Base-by-base conservation (phyloP, 2,329 filamentous ascomycete genomes). In the Neofusicoccum sp. region DNA sequence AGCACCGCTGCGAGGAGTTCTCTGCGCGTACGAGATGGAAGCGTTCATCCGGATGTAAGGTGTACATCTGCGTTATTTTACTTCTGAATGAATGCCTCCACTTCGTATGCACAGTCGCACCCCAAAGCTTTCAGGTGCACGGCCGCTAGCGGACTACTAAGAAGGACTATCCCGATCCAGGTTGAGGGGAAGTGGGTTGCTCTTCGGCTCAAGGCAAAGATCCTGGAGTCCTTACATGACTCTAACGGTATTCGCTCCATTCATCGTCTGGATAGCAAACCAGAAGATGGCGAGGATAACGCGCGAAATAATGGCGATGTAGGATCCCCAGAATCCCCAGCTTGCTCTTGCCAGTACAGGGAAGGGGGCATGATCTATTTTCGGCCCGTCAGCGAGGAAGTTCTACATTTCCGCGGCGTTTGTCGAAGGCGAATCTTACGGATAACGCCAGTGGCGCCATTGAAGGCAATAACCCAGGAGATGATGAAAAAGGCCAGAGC, bases 181-280 rank as follows among this genome's bases (percentile, higher is more conserved):
- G n/a, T n/a, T n/a, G n/a, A n/a, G n/a, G n/a, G n/a, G n/a, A n/a
- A n/a, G n/a, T n/a, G n/a, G n/a, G n/a, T n/a, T n/a, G n/a, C n/a
- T n/a, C n/a, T n/a, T n/a, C n/a, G n/a, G n/a, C n/a, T n/a, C n/a
- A n/a, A n/a, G n/a, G n/a, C n/a, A n/a, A n/a, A n/a, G n/a, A n/a
- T n/a, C n/a, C n/a, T n/a, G n/a, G 45, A 34, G 24, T 9, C 6
- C 47, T 33, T 34, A 60, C 72, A 83, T 82, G 44, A 80, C 79
- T 4, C 75, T 73, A 7, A 84, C 75, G 0, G 78, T 76, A 61
- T 83, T 82, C 0, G 82, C 85, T 0, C 86, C 86, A 64, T 86
- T 87, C 62, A 85, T 84, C 41, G 83, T 84, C 65, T 89, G 85
- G 48, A 89, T 87, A 0, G 86, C 85, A 58, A 88, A 84, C 88